A percentile compares a stretch with the other conserved stretches of the same genome.
Conservation (phyloP, 768 basidiomycete genomes). For the Cytidiella melzeri region DNA sequence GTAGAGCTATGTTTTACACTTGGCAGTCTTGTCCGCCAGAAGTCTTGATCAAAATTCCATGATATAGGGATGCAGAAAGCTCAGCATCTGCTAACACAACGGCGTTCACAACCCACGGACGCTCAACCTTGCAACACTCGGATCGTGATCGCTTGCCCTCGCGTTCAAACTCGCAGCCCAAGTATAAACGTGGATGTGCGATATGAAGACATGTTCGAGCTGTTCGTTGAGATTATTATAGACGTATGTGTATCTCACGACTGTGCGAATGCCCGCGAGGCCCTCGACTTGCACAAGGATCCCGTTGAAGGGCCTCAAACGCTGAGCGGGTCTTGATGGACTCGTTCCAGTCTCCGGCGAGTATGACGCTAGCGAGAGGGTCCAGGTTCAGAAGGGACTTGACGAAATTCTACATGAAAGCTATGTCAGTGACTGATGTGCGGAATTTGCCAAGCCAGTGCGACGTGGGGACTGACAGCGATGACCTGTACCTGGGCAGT, state of each 20-base stretch:
- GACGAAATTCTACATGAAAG: conserved; percentile 38
- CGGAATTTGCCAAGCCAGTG: not conserved
- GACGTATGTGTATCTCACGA: conserved; percentile 55
- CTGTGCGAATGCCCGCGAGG: conserved; percentile 35
- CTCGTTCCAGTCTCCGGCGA: conserved; percentile 60
- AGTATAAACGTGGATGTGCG: conserved; percentile 53
- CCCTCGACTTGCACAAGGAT: conserved; percentile 45
- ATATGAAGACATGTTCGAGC: conserved; percentile 51
- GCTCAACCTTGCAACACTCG: conserved; percentile 42
- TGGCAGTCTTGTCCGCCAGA: too few relatives aligned
- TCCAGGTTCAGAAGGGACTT: conserved; percentile 37
- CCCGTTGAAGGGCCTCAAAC: conserved; percentile 36
- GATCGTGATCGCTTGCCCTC: conserved; percentile 54
- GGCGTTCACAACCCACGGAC: conserved; percentile 33
- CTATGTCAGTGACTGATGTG: not conserved
- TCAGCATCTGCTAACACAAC: too few relatives aligned
- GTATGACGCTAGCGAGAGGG: conserved; percentile 39
- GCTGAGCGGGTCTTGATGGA: conserved; percentile 46
- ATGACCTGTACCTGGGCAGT: conserved; percentile 43
- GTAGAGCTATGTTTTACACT: too few relatives aligned
- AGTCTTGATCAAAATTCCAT: too few relatives aligned
- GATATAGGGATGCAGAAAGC: too few relatives aligned
- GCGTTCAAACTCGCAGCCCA: conserved; percentile 38
- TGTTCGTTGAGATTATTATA: conserved; percentile 54
- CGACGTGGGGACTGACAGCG: conserved; percentile 33